Percentiles rank a stretch among this genome's conserved stretches.
Evolutionary conservation across 2,329 filamentous ascomycete genomes (phyloP).

Genomic region (Beauveria varroae): DNA sequence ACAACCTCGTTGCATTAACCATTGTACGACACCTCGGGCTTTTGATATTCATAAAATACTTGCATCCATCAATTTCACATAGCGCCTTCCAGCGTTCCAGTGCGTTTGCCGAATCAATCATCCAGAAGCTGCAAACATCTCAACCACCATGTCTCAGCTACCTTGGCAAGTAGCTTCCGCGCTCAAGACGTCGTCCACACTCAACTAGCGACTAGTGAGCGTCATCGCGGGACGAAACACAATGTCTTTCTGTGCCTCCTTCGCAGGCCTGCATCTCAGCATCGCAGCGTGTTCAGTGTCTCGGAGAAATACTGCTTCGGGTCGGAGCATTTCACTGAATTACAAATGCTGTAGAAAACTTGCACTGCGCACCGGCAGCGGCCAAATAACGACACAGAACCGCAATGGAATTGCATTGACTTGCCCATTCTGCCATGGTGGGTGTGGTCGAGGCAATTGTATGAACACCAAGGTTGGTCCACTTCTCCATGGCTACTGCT

Average conservation of each 20-base stretch:
- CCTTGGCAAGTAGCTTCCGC: too few relatives aligned
- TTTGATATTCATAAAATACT: background rate
- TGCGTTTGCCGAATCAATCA: background rate
- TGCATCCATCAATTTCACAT: background rate
- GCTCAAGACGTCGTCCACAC: too few relatives aligned
- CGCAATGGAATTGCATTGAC: background rate
- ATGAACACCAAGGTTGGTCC: background rate
- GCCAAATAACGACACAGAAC: too few relatives aligned
- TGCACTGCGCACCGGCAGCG: too few relatives aligned
- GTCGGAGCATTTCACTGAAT: background rate
- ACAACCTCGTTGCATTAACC: background rate
- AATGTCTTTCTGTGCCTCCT: background rate
- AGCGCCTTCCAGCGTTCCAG: background rate
- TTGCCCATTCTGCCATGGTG: background rate
- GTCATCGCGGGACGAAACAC: background rate
- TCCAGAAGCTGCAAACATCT: background rate
- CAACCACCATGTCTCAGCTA: too few relatives aligned
- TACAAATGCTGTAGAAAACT: too few relatives aligned
- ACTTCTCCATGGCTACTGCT: conserved; percentile 1
- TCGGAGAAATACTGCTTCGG: background rate
- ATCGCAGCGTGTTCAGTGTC: background rate
- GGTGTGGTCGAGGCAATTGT: background rate
- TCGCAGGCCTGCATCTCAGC: background rate
- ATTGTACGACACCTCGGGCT: too few relatives aligned
- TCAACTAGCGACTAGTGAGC: background rate